Base-by-base conservation (phyloP, 495 filamentous ascomycete genomes). In the Penicillium longicatenatum region DNA sequence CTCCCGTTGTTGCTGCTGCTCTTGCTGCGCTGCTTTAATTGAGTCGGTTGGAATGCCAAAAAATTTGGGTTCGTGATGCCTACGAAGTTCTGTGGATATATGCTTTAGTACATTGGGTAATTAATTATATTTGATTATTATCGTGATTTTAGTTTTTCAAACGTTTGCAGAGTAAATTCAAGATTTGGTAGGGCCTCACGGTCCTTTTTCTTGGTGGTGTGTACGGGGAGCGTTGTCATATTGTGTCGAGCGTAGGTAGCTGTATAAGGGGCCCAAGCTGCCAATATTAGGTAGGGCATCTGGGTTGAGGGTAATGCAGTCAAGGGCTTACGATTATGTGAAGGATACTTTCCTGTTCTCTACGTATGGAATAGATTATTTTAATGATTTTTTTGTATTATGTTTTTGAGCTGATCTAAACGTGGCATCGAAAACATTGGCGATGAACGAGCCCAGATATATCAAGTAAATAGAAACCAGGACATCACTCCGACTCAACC, bases 1-100 rank as follows among this genome's bases (percentile, higher is more conserved):
- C 60, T n/a, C 60, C 66, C 8, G 30, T 66, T 52, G 47, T 58
- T 57, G 66, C 60, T 47, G 63, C 58, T 53, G 63, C 63, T 0
- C 6, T 61, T 29, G 66, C 52, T 51, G 66, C 63, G 44, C 24
- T 63, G 37, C 57, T 63, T 22, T 63, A 30, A 63, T 53, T 30
- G 22, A 35, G 31, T 35, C 12, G 31, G 3, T 12, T 35, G 10
- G n/a, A n/a, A n/a, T n/a, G n/a, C n/a, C n/a, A n/a, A n/a, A n/a
- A n/a, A n/a, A n/a, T n/a, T n/a, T n/a, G 35, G 35, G 6, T 17
- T 39, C n/a, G n/a, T 14, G 35, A 39, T 39, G 12, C 4, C 35
- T 39, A 26, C 26, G 26, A 26, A 26, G 26, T 6, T 26, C 26
- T 26, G 7, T 26, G 26, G 35, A 39, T 10, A 39, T 39, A 10